phyloP scores from a whole-genome alignment of 2,329 filamentous ascomycete genomes.

The Trichoderma sp. region DNA sequence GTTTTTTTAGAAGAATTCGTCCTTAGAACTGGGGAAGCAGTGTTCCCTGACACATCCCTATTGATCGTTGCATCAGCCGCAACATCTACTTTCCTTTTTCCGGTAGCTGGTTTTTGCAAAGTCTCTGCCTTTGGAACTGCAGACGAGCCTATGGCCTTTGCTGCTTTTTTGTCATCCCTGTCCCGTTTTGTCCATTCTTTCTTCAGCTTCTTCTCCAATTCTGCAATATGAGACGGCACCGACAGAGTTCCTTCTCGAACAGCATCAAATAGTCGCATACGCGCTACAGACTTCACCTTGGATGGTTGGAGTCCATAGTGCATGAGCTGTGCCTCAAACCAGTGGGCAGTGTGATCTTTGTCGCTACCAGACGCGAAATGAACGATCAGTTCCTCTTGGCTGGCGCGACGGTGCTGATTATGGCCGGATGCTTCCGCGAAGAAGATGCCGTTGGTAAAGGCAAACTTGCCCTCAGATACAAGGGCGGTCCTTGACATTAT shows the following conservation, averaged over 20 bases:
- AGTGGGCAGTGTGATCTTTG: constrained; percentile 54
- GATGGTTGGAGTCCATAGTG: constrained; percentile 59
- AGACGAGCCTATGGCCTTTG: background rate
- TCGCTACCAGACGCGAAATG: constrained; percentile 42
- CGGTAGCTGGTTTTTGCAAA: background rate
- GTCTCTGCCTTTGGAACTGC: background rate
- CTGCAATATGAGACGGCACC: constrained; percentile 47
- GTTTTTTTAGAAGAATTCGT: background rate
- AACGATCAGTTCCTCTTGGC: constrained; percentile 41
- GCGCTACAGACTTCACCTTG: constrained; percentile 56
- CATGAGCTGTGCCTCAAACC: constrained; percentile 60
- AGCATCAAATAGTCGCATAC: constrained; percentile 57
- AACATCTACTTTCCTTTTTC: background rate
- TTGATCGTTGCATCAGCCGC: background rate
- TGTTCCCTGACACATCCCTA: background rate
- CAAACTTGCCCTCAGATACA: constrained; percentile 37
- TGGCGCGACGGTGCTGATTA: constrained; percentile 46
- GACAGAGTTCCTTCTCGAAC: constrained; percentile 46
- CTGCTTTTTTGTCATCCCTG: constrained; percentile 44
- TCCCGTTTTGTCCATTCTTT: constrained; percentile 54
- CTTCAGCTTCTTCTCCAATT: constrained; percentile 53
- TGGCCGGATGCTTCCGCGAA: constrained; percentile 42
- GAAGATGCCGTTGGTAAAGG: constrained; percentile 41
- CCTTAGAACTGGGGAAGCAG: background rate
- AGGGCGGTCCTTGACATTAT: constrained; percentile 15